Conservation (phyloP, 306 rosid species). For the Medicago arabica region DNA sequence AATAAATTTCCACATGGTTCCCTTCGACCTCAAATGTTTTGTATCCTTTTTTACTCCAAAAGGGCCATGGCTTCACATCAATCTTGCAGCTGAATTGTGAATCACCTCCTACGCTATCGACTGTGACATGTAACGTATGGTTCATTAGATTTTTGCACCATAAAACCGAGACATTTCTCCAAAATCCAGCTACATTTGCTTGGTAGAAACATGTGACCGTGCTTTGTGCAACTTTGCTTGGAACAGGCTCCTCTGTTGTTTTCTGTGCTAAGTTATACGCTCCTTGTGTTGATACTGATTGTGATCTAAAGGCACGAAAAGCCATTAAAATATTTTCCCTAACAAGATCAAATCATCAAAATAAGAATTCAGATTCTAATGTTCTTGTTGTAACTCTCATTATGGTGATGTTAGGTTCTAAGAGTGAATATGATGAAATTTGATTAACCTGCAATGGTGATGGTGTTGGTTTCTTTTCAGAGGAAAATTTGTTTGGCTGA, state of each 20-base stretch:
- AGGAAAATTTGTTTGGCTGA: slow-evolving; percentile 30
- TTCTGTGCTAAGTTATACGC: slow-evolving; percentile 63
- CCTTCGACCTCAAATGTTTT: slow-evolving; percentile 79
- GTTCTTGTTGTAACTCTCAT: not conserved
- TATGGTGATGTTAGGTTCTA: not conserved
- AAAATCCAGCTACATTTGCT: slow-evolving; percentile 63
- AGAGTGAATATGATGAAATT: slow-evolving; percentile 18
- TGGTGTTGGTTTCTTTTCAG: slow-evolving; percentile 16
- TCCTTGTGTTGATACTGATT: slow-evolving; percentile 48
- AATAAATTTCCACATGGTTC: slow-evolving; percentile 69
- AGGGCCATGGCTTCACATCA: slow-evolving; percentile 92
- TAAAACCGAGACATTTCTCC: slow-evolving; percentile 72
- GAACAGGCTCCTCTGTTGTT: slow-evolving; percentile 70
- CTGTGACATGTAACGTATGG: slow-evolving; percentile 66
- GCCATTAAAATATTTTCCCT: slow-evolving; percentile 49
- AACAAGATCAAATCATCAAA: slow-evolving; percentile 18
- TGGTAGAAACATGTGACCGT: slow-evolving; percentile 86
- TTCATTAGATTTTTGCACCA: slow-evolving; percentile 90
- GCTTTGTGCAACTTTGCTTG: slow-evolving; percentile 79
- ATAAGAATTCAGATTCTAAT: slow-evolving; percentile 1
- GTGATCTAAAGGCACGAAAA: slow-evolving; percentile 63
- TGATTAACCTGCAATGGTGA: slow-evolving; percentile 33
- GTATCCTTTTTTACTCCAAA: slow-evolving; percentile 95
- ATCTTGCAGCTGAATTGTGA: slow-evolving; percentile 69
- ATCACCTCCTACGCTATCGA: slow-evolving; percentile 65